Evolutionary conservation across 78 protist genomes (phyloP), one percentile per base, ranked within the genome.

Genomic region (Polysphondylium violaceum): DNA sequence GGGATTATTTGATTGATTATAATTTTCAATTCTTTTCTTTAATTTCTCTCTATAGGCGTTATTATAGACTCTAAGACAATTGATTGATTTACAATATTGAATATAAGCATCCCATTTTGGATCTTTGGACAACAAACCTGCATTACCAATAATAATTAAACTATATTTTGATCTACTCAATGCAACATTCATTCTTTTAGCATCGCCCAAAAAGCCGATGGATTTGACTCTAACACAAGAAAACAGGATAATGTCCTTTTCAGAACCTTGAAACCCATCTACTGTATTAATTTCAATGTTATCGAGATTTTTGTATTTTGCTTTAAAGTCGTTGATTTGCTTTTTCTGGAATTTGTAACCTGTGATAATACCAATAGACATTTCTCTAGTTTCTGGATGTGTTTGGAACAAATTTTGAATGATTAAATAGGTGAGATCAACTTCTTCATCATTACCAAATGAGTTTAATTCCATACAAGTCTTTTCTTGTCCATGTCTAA

Each of bases 171-270:
- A 96, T 16, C 99, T 79, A 3, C 97, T 96, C 29, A 97, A 55
- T 58, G 94, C 95, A 16, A 97, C 99, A 73, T 96, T 96, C 92
- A 96, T 73, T 25, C 99, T 91, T 19, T 96, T 90, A 6, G 44
- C 55, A 78, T 97, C 99, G 3, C 60, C n/a, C 14, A 97, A 29
- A 74, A 97, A 97, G 29, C 98, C 98, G 31, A 96, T 79, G 29
- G 60, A 25, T 17, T 53, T 59, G 33, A 91, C 93, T 8, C 98
- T 50, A 9, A 97, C 99, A 58, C 94, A 89, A 50, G 95, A 79
- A 63, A 97, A 56, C 17, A 97, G 16, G 33, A 95, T 90, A 16
- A 95, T 59, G 31, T 92, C 94, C 65, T 92, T 89, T 85, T 97
- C 99, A 4, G 93, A 40, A 38, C 99, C 72, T 64, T 64, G 72